Evolutionary conservation across 78 protist genomes (phyloP).

Genomic region (Guillardia theta): DNA sequence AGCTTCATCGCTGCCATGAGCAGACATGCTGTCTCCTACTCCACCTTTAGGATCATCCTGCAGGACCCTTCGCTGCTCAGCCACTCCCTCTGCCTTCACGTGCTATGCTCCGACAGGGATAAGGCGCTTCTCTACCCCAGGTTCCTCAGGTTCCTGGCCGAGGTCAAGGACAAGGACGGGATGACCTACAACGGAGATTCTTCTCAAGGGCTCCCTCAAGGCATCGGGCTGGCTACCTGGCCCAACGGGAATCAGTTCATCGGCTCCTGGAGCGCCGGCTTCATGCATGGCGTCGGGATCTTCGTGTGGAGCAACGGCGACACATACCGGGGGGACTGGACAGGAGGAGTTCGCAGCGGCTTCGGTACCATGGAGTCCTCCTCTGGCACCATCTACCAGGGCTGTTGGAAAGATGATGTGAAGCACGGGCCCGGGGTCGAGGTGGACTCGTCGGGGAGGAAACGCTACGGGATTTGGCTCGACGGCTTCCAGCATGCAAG

Average conservation of each 20-base stretch:
- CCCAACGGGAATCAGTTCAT: background rate
- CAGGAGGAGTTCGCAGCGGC: background rate
- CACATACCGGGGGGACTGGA: background rate
- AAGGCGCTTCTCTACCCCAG: background rate
- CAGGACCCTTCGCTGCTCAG: no score
- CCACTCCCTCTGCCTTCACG: no score
- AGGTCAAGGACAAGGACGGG: background rate
- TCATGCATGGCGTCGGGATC: background rate
- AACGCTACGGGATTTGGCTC: background rate
- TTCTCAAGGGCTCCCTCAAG: background rate
- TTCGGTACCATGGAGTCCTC: background rate
- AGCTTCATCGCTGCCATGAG: no score
- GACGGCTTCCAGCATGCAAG: background rate
- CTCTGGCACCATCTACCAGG: background rate
- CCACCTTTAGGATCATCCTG: no score
- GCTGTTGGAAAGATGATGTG: background rate
- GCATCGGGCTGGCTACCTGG: background rate
- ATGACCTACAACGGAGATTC: background rate
- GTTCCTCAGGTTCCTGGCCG: background rate
- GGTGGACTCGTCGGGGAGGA: background rate
- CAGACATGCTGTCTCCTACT: no score
- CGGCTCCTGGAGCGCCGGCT: background rate
- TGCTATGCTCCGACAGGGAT: background rate
- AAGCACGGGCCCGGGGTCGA: background rate
- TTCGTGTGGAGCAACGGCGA: background rate